These are phyloP conservation scores for Cercospora zeae-maydis DNA, from an alignment of 2,329 filamentous ascomycete species.

Conservation along the genomic window DNA sequence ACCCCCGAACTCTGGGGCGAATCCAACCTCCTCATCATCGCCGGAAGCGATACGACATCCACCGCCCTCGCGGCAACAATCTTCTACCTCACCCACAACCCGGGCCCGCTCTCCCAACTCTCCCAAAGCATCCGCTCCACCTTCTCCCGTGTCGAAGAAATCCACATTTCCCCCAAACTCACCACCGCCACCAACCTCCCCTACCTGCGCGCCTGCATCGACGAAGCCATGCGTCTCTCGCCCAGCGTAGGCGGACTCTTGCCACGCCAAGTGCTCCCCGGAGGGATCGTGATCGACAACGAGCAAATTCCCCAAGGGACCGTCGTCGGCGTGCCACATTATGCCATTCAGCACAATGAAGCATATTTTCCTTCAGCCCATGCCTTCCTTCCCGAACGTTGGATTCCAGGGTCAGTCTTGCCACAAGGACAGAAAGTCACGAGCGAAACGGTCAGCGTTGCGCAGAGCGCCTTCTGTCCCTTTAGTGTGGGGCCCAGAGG, in stretches of 20 bases:
- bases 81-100: conserved; percentile 38
- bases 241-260: conserved; percentile 42
- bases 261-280: conserved; percentile 34
- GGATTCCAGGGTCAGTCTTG: conserved; percentile 14
- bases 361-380: conserved; percentile 30
- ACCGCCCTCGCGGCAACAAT: conserved; percentile 36
- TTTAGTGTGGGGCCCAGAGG: conserved; percentile 23
- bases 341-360: conserved; percentile 37
- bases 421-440: neutral
- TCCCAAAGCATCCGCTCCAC: conserved; percentile 40
- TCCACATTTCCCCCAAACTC: conserved; percentile 40
- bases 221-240: conserved; percentile 48
- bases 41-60: conserved; percentile 37
- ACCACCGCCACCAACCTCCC: conserved; percentile 26
- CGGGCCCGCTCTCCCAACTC: conserved; percentile 30
- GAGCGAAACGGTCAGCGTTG: conserved; percentile 7
- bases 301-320: conserved; percentile 36
- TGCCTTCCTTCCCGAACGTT: conserved; percentile 30
- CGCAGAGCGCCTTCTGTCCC: conserved; percentile 23
- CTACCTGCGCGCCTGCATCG: conserved; percentile 48
- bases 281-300: conserved; percentile 36
- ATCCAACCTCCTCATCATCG: conserved; percentile 32
- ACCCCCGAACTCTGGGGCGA: conserved; percentile 31
- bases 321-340: conserved; percentile 35
- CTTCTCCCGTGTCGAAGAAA: conserved; percentile 48